Conservation (phyloP, 1,284 basidiomycete genomes). For the Stereum hirsutum region DNA sequence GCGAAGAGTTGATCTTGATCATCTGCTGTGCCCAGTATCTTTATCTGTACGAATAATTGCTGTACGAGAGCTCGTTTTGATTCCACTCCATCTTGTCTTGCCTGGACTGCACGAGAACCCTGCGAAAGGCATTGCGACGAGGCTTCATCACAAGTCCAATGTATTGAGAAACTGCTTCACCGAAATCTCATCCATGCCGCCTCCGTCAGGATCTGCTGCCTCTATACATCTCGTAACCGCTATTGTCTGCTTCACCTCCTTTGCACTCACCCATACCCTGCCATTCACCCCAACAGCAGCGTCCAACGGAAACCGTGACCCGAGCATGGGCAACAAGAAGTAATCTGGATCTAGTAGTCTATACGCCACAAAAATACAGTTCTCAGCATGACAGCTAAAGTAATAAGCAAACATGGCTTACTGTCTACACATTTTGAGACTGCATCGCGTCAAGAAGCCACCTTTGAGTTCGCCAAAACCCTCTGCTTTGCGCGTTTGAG, state of each 20-base stretch:
- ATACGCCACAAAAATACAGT: constrained; percentile 1
- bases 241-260: constrained; percentile 60
- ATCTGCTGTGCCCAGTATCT: neutral
- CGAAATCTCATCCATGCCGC: constrained; percentile 38
- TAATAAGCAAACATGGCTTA: constrained; percentile 18
- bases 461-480: constrained; percentile 80
- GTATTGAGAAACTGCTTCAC: constrained; percentile 45
- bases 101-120: neutral
- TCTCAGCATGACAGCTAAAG: constrained; percentile 1
- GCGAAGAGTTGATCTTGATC: too few relatives aligned
- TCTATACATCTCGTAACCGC: constrained; percentile 63
- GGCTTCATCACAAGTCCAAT: constrained; percentile 35
- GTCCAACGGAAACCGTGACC: constrained; percentile 68
- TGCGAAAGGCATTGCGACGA: too few relatives aligned
- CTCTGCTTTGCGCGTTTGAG: constrained; percentile 74
- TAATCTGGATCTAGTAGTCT: constrained; percentile 70
- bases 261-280: constrained; percentile 69
- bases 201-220: constrained; percentile 58
- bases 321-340: constrained; percentile 67
- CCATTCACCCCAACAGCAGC: constrained; percentile 77
- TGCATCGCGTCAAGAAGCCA: constrained; percentile 69
- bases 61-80: constrained; percentile 6
- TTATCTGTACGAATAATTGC: constrained; percentile 1
- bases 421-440: constrained; percentile 71
- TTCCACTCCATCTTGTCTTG: constrained; percentile 2